Base-by-base conservation (phyloP, 805 yeast genomes). In the Saccharomycopsis sp. region DNA sequence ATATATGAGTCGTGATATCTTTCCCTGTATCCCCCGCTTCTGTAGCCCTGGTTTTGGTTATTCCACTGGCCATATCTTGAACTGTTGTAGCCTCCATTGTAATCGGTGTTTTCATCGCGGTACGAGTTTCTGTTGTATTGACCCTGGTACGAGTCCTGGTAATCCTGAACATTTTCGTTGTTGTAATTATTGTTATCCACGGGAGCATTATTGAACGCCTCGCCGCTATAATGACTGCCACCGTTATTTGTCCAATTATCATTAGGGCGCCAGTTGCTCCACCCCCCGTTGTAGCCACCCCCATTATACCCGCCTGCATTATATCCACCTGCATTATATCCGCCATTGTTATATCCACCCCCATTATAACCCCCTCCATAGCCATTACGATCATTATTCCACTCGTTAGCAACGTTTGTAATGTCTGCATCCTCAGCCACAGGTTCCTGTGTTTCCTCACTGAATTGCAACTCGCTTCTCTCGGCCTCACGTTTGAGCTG, bases 281-380 rank as follows among this genome's bases (percentile, higher is more conserved):
- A 12, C 8, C 2, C 52, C 29, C 44, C 44, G 2, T 38, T 41
- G 3, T 14, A 12, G n/a, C 22, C 49, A 38, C 20, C 22, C 34
- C 14, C 41, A 23, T 42, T 25, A 25, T 54, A 15, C 15, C 19
- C 56, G 24, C 35, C 56, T 17, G 7, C 49, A 34, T 52, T 41
- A 19, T 56, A 57, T 42, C 54, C 62, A 47, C 55, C 57, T 19
- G 58, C 60, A 1, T 56, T 61, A 8, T 53, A 35, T 23, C 56
- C 51, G 19, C 47, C 49, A 53, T 35, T 44, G 47, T 57, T 42
- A 69, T 70, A 44, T 65, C 67, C 42, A 38, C 71, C 66, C 41
- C 70, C 72, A 50, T 71, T 71, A 47, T 71, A 65, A 50, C 76
- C 71, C 15, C 73, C 71, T n/a, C 80, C 73, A 63, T 72, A 72